Conservation (phyloP, 108 stramenopile genomes). For the Seminavis robusta region DNA sequence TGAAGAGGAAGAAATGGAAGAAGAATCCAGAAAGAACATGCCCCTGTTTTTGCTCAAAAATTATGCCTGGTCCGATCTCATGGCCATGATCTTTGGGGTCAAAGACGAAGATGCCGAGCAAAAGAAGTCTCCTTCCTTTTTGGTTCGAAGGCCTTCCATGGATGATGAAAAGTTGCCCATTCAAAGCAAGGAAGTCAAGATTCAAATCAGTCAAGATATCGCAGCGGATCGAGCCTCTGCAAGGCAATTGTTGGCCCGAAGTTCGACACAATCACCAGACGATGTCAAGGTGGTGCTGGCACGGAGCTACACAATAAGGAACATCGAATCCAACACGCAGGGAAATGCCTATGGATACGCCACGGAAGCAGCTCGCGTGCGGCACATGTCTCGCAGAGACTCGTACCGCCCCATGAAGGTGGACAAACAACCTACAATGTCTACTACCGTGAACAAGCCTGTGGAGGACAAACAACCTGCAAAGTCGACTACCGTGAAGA, state of each 20-base stretch:
- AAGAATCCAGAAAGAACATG: constrained; percentile 29
- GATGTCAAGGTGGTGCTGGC: neutral
- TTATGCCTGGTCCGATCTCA: constrained; percentile 12
- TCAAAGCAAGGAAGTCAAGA: constrained; percentile 15
- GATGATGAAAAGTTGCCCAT: constrained; percentile 11
- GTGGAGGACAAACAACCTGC: too few relatives aligned
- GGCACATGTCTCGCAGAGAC: neutral
- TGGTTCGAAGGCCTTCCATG: neutral
- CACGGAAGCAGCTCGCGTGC: neutral
- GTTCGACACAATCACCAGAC: neutral
- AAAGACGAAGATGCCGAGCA: constrained; percentile 10
- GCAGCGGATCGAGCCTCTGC: constrained; percentile 13
- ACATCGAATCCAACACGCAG: neutral
- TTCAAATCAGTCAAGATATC: constrained; percentile 25
- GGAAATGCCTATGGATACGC: neutral
- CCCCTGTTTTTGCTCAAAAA: constrained; percentile 33
- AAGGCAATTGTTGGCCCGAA: constrained; percentile 1
- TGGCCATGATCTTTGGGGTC: constrained; percentile 14
- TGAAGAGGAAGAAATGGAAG: constrained; percentile 32
- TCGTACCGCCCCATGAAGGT: too few relatives aligned
- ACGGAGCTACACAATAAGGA: neutral
- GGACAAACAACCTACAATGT: too few relatives aligned
- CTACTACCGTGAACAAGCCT: too few relatives aligned
- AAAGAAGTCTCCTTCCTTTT: constrained; percentile 1
- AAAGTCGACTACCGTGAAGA: too few relatives aligned